Base-by-base conservation (phyloP, 441 rosid genomes). In the Erodium trifolium region DNA sequence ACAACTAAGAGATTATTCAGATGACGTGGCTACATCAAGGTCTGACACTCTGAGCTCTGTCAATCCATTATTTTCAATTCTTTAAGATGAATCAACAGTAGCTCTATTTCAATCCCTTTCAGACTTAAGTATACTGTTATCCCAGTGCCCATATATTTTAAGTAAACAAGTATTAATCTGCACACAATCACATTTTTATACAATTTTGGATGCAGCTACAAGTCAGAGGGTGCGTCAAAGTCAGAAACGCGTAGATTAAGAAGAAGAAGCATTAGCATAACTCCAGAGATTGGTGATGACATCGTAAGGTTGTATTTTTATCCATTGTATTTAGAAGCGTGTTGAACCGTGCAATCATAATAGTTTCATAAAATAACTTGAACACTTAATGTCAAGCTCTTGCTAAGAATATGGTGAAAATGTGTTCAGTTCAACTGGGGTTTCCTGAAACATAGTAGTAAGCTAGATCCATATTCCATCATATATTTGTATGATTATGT, bases 191-290 rank as follows among this genome's bases (percentile, higher is more conserved):
- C 71, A 71, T 43, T 76, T 76, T 68, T 70, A 64, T 74, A 71
- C 62, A 69, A 69, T 73, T 68, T 68, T 67, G 47, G 65, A 74
- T 69, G 69, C 80, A 83, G 86, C 81, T 76, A 71, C 83, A 89
- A 88, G 78, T 93, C 97, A 73, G 97, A 82, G 73, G 98, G 96
- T 65, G 87, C 96, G 67, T 81, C 97, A 55, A 86, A 83, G 69
- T 75, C 84, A 70, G 99, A 91, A 76, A 82, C 89, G 68, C 92
- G 90, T 78, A 92, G 98, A 77, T 66, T 84, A 72, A 86, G 99
- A 80, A 91, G 99, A 84, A 86, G 99, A 83, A 96, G 99, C 88
- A 86, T 88, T 70, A 96, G 99, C 79, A 89, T 96, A 80, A 93
- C 63, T 18, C 63, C 63, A 59, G 63, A 59, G 31, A 59, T 96